A percentile compares a stretch with the other conserved stretches of the same genome.
phyloP scores from a whole-genome alignment of 169 alveolate genomes.

The Plasmodium coatneyi region DNA sequence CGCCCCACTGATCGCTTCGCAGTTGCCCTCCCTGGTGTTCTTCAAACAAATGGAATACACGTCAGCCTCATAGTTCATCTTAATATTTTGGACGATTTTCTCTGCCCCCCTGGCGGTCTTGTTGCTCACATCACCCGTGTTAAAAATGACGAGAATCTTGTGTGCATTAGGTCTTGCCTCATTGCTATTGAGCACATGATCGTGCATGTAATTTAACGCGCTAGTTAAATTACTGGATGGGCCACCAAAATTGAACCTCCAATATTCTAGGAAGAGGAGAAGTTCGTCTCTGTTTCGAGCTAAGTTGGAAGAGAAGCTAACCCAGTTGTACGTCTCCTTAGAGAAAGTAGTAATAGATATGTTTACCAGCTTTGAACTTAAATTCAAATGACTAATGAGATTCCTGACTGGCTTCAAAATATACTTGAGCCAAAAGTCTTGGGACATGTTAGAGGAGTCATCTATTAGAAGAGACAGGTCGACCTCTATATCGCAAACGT shows the following conservation, averaged over 20 bases:
- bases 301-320: conserved; percentile 13
- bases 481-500: conserved; percentile 21
- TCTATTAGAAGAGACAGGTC: conserved; percentile 39
- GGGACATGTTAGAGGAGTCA: conserved; percentile 30
- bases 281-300: conserved; percentile 19
- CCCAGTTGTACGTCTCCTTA: background rate
- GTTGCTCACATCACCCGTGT: background rate
- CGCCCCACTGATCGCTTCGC: background rate
- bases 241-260: conserved; percentile 52
- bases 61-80: background rate
- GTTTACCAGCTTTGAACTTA: conserved; percentile 26
- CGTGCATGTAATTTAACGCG: conserved; percentile 12
- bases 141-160: conserved; percentile 31
- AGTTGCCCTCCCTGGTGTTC: background rate
- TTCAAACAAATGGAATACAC: conserved; percentile 35
- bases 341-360: conserved; percentile 39
- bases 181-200: conserved; percentile 9
- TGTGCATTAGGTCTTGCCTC: conserved; percentile 38
- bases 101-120: background rate
- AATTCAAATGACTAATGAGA: conserved; percentile 24
- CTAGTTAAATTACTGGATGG: conserved; percentile 4
- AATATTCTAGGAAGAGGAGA: conserved; percentile 6
- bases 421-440: conserved; percentile 17
- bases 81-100: background rate
- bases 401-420: conserved; percentile 21